Percentiles rank a stretch among this genome's conserved stretches.
phyloP scores from a whole-genome alignment of 2,329 filamentous ascomycete genomes.

The Lojkania enalia region DNA sequence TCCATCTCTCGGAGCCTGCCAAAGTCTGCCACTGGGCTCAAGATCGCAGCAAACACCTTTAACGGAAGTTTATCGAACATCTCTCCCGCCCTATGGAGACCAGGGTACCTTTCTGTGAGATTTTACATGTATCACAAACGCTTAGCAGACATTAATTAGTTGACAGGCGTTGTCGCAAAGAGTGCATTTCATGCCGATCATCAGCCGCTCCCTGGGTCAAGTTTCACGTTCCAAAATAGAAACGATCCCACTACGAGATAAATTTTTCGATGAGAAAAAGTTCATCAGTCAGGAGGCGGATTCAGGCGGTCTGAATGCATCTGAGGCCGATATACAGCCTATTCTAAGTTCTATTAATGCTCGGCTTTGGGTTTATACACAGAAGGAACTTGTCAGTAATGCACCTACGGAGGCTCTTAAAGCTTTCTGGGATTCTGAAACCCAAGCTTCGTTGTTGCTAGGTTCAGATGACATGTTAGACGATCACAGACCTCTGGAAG shows the following conservation, averaged over 20 bases:
- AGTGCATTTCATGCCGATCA: slow-evolving; percentile 43
- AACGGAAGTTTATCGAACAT: slow-evolving; percentile 41
- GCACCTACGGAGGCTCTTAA: slow-evolving; percentile 8
- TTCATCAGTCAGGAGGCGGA: too few relatives aligned
- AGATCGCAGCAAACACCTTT: slow-evolving; percentile 38
- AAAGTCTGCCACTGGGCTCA: slow-evolving; percentile 26
- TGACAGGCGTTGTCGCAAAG: slow-evolving; percentile 36
- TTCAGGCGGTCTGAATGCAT: too few relatives aligned
- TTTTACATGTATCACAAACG: not conserved
- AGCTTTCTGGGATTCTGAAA: slow-evolving; percentile 15
- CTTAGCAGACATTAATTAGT: slow-evolving; percentile 10
- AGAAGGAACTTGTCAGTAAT: slow-evolving; percentile 15
- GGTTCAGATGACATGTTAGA: too few relatives aligned
- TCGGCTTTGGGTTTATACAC: slow-evolving; percentile 21
- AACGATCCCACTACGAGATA: slow-evolving; percentile 22
- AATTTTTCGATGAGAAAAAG: too few relatives aligned
- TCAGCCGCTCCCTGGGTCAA: slow-evolving; percentile 40
- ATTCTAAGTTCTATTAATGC: not conserved
- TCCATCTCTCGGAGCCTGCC: slow-evolving; percentile 36
- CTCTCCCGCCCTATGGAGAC: slow-evolving; percentile 46
- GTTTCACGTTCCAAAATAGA: slow-evolving; percentile 6
- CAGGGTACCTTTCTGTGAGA: slow-evolving; percentile 40
- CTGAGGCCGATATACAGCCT: not conserved
- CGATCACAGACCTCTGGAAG: too few relatives aligned
- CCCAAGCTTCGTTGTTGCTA: too few relatives aligned